Percentiles rank a stretch among this genome's conserved stretches.
These are phyloP conservation scores for Balansia obtecta DNA, from an alignment of 2,329 filamentous ascomycete genomes.

Conservation along the genomic window DNA sequence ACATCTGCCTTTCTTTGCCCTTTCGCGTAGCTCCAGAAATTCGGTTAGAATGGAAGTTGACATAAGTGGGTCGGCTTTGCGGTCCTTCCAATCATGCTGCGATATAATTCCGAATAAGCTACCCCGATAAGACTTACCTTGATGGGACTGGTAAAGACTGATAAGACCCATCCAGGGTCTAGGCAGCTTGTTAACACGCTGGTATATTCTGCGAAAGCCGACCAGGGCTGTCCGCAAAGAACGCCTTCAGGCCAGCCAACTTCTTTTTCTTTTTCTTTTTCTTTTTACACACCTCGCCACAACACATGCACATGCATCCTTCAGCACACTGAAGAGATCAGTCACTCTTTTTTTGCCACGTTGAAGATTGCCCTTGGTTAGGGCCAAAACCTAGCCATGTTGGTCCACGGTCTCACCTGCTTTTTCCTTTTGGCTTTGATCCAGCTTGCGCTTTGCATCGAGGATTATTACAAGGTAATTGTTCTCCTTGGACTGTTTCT, in stretches of 20 bases:
- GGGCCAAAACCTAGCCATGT: slow-evolving; percentile 29
- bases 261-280: not conserved
- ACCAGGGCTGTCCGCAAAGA: not conserved
- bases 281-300: not conserved
- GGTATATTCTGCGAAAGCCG: slow-evolving; percentile 13
- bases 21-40: not conserved
- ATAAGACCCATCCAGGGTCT: not conserved
- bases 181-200: slow-evolving; percentile 23
- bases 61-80: not conserved
- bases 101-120: not conserved
- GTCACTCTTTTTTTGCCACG: not conserved
- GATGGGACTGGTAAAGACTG: no score
- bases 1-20: no score
- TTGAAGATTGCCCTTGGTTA: slow-evolving; percentile 6
- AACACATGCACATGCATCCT: slow-evolving; percentile 5
- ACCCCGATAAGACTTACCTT: not conserved
- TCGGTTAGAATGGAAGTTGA: not conserved
- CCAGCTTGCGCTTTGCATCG: slow-evolving; percentile 42
- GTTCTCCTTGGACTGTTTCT: not conserved
- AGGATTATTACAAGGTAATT: slow-evolving; percentile 70
- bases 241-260: not conserved
- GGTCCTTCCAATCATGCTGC: not conserved
- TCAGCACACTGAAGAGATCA: slow-evolving; percentile 1
- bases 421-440: slow-evolving; percentile 39
- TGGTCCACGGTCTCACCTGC: slow-evolving; percentile 36